A percentile compares a stretch with the other conserved stretches of the same genome.
phyloP scores from a whole-genome alignment of 2,329 filamentous ascomycete genomes.

The Ophiocordyceps robertsii region DNA sequence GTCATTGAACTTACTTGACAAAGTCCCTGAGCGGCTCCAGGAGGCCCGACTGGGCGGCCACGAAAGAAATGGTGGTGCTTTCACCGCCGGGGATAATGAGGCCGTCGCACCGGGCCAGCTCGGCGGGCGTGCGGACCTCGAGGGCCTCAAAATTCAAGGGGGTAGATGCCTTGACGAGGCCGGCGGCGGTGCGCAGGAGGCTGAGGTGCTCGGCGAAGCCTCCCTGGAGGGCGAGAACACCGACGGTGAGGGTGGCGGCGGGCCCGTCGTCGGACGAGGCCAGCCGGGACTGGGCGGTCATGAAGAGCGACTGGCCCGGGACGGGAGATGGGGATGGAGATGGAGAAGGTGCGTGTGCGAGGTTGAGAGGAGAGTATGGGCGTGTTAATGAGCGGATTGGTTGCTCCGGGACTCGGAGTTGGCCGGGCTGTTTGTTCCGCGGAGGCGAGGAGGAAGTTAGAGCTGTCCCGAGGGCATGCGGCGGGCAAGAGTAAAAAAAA shows the following conservation, averaged over 20 bases:
- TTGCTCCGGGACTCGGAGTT: no score
- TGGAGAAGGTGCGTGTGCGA: not conserved
- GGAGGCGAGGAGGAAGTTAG: no score
- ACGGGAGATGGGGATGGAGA: not conserved
- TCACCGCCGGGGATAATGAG: slow-evolving; percentile 89
- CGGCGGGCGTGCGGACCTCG: slow-evolving; percentile 63
- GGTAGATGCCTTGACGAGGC: slow-evolving; percentile 37
- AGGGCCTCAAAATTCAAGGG: slow-evolving; percentile 45
- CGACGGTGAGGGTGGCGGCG: slow-evolving; percentile 32
- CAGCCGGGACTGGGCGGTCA: slow-evolving; percentile 5
- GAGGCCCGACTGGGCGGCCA: slow-evolving; percentile 68
- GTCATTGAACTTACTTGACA: slow-evolving; percentile 55
- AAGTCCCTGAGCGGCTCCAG: slow-evolving; percentile 78
- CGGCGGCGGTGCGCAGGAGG: slow-evolving; percentile 56
- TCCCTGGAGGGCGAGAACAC: slow-evolving; percentile 70
- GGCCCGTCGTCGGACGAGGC: slow-evolving; percentile 1
- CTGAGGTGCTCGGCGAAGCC: slow-evolving; percentile 82
- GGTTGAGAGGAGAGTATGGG: not conserved
- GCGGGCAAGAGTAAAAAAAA: no score
- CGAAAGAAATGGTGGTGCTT: slow-evolving; percentile 83
- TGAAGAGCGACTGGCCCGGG: slow-evolving; percentile 1
- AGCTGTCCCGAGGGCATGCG: no score
- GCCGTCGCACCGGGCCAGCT: slow-evolving; percentile 64
- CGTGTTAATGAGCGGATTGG: no score
- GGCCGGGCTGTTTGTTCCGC: no score